phyloP scores from a whole-genome alignment of 2,329 filamentous ascomycete species.

The Talaromyces sp. region DNA sequence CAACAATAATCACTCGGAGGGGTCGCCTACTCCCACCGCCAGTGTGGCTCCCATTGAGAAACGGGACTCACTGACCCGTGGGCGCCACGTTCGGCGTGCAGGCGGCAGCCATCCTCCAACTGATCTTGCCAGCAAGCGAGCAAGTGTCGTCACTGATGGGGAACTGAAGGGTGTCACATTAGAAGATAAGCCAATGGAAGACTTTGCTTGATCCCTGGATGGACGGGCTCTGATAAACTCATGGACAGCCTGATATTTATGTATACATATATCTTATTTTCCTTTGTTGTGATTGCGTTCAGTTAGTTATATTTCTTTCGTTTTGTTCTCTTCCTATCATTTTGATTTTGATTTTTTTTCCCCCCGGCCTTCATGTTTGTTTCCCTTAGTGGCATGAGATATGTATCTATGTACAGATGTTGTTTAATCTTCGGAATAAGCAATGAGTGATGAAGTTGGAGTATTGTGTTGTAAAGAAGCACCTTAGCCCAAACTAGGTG shows the following conservation, averaged over 20 bases:
- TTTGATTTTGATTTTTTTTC: slow-evolving; percentile 7
- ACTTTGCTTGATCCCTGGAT: slow-evolving; percentile 41
- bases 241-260: not conserved
- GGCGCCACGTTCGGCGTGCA: slow-evolving; percentile 48
- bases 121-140: slow-evolving; percentile 33
- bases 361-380: not conserved
- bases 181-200: slow-evolving; percentile 75
- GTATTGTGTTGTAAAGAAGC: not conserved
- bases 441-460: not conserved
- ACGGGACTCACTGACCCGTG: slow-evolving; percentile 61
- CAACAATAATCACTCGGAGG: slow-evolving; percentile 28
- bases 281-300: not conserved
- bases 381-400: slow-evolving; percentile 12
- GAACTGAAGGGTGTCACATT: slow-evolving; percentile 59
- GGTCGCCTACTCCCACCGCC: slow-evolving; percentile 33
- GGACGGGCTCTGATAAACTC: not conserved
- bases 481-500: not conserved
- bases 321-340: not conserved
- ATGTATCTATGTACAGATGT: slow-evolving; percentile 18
- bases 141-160: slow-evolving; percentile 37
- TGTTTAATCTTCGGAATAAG: not conserved
- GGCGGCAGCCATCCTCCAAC: slow-evolving; percentile 46
- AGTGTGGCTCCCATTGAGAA: slow-evolving; percentile 51
- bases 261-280: slow-evolving; percentile 15
- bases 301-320: not conserved